Base-by-base conservation (phyloP, 805 yeast species). In the Saturnispora quitensis region DNA sequence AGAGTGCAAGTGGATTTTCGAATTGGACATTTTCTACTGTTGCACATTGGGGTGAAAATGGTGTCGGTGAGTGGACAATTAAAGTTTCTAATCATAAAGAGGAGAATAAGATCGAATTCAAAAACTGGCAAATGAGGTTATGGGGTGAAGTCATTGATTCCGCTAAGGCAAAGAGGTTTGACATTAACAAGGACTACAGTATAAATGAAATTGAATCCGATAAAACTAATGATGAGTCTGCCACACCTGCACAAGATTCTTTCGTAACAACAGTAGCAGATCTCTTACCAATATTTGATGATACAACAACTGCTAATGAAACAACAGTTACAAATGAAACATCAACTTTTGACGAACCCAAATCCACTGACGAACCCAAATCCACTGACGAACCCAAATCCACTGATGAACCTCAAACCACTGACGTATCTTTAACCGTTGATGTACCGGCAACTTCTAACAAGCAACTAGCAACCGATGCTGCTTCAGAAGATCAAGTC, bases 11-110 rank as follows among this genome's bases (percentile, higher is more conserved):
- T 1, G 96, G 96, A 0, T 85, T 88, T 57, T 59, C 64, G 5
- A 74, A 85, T 58, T 93, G 99, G 99, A 86, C 87, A 1, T 93
- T 93, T 63, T 88, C 90, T 88, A 78, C 91, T 10, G 98, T 93
- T n/a, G 97, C 96, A 1, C 98, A 93, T 65, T 93, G 98, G 97
- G 97, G 97, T 40, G 90, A 84, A 59, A 47, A 63, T 2, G 91
- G 90, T 2, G 67, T 68, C 25, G 99, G 99, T 10, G 80, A 76
- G 5, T 93, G 99, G 99, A 80, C 68, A 36, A 60, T 93, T 18
- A 79, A 75, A 56, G 90, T 90, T 2, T 61, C 65, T n/a, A 75
- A 77, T 47, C 67, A 69, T 38, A 67, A 63, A 18, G 71, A 65
- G 7, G 66, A 61, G 1, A 69, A 71, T 51, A 62, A 63, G 2